phyloP scores from a whole-genome alignment of 257 asterid genomes.

The Petrea volubilis region DNA sequence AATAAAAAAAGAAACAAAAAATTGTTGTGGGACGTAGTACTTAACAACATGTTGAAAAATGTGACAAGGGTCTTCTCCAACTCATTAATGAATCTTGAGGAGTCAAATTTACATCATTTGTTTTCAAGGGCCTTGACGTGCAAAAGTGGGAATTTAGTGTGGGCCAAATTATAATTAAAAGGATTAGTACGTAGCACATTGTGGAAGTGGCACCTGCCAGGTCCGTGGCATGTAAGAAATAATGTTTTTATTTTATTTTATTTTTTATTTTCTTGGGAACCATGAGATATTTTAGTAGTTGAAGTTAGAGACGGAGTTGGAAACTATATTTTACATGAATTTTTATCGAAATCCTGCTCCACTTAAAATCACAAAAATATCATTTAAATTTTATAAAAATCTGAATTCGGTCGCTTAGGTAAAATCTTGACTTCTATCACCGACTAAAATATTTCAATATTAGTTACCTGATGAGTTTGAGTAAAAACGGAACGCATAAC shows the following conservation, averaged over 20 bases:
- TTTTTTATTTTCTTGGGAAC: not conserved
- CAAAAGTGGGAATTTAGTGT: not conserved
- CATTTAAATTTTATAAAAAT: too few relatives aligned
- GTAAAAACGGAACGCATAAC: constrained; percentile 80
- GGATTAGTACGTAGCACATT: not conserved
- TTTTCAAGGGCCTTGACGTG: constrained; percentile 6
- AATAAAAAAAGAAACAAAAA: too few relatives aligned
- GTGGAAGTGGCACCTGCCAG: not conserved
- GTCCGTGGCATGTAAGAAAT: not conserved
- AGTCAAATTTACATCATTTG: not conserved
- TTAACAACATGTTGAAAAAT: not conserved
- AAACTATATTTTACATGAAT: too few relatives aligned
- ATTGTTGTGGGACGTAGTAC: not conserved
- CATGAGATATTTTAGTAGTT: not conserved
- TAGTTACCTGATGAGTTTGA: constrained; percentile 70
- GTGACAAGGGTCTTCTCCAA: not conserved
- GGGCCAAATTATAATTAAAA: constrained; percentile 7
- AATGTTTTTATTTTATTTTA: not conserved
- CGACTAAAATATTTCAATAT: not conserved
- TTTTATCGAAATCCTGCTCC: too few relatives aligned
- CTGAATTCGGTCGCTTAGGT: too few relatives aligned
- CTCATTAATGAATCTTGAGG: not conserved
- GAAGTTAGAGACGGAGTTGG: too few relatives aligned
- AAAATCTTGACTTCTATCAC: too few relatives aligned
- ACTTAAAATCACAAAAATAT: too few relatives aligned